Evolutionary conservation across 2,329 filamentous ascomycete species (phyloP).

Genomic region (Hirsutella rhossiliensis): DNA sequence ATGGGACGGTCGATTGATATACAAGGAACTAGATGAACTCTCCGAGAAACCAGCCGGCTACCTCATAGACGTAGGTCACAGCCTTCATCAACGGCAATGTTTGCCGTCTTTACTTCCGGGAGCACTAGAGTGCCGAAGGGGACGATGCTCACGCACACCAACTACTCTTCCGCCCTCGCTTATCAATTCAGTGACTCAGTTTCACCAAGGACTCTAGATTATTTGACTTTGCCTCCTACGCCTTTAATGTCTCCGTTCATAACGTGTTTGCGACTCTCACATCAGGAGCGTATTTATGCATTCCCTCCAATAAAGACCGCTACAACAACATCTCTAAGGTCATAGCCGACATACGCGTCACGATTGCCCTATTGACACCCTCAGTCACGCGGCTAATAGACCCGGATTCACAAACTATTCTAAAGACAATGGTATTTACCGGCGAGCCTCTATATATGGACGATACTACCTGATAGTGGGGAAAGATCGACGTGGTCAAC

Average conservation of each 20-base stretch:
- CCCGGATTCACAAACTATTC: background rate
- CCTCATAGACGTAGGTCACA: too few relatives aligned
- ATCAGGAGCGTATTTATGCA: conserved; percentile 1
- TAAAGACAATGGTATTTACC: background rate
- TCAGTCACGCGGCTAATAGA: conserved; percentile 1
- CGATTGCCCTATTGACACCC: background rate
- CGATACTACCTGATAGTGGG: background rate
- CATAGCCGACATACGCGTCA: background rate
- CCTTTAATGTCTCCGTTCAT: background rate
- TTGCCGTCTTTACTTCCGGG: background rate
- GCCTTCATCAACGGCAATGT: too few relatives aligned
- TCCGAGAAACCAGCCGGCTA: too few relatives aligned
- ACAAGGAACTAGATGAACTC: too few relatives aligned
- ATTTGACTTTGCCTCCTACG: background rate
- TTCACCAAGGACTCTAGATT: background rate
- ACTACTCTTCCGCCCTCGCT: background rate
- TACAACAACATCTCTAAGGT: conserved; percentile 1
- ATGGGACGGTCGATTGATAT: too few relatives aligned
- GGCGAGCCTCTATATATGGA: background rate
- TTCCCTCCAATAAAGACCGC: conserved; percentile 1
- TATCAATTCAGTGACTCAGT: background rate
- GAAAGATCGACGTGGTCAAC: background rate
- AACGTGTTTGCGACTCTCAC: background rate
- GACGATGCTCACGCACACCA: background rate
- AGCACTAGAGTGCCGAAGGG: background rate